Conservation (phyloP, 306 rosid genomes). For the Inga oerstediana region DNA sequence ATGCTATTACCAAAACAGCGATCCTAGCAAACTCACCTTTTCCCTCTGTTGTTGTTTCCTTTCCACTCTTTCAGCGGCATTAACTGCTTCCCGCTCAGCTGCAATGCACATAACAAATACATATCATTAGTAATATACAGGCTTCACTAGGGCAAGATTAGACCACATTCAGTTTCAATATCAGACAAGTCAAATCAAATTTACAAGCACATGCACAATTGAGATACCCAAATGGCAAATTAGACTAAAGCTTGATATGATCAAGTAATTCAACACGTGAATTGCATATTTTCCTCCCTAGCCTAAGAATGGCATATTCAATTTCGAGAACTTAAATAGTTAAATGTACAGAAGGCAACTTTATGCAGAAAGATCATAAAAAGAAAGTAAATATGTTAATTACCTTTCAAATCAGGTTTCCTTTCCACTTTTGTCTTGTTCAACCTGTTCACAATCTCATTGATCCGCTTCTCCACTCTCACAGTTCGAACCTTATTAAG, state of each 20-base stretch:
- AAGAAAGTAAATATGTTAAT: not conserved
- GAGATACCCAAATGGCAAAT: not conserved
- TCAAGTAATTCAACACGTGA: not conserved
- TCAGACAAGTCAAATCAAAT: not conserved
- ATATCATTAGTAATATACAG: not conserved
- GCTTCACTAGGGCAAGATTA: constrained; percentile 5
- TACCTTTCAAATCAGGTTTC: constrained; percentile 78
- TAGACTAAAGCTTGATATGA: not conserved
- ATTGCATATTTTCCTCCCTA: not conserved
- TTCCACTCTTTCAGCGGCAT: constrained; percentile 76
- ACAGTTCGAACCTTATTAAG: constrained; percentile 68
- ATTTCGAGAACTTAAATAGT: not conserved
- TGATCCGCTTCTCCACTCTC: constrained; percentile 75
- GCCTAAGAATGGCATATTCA: not conserved
- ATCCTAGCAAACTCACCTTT: constrained; percentile 48
- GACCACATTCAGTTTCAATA: not conserved
- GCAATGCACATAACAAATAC: constrained; percentile 26
- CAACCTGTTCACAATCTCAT: constrained; percentile 72
- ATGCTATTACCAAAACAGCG: not conserved
- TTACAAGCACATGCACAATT: not conserved
- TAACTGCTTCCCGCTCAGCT: constrained; percentile 78
- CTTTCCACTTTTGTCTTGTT: constrained; percentile 80
- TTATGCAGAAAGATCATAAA: not conserved
- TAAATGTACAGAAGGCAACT: not conserved
- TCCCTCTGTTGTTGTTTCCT: constrained; percentile 67